phyloP scores from a whole-genome alignment of 2,329 filamentous ascomycete genomes.

The Claviceps citrina region DNA sequence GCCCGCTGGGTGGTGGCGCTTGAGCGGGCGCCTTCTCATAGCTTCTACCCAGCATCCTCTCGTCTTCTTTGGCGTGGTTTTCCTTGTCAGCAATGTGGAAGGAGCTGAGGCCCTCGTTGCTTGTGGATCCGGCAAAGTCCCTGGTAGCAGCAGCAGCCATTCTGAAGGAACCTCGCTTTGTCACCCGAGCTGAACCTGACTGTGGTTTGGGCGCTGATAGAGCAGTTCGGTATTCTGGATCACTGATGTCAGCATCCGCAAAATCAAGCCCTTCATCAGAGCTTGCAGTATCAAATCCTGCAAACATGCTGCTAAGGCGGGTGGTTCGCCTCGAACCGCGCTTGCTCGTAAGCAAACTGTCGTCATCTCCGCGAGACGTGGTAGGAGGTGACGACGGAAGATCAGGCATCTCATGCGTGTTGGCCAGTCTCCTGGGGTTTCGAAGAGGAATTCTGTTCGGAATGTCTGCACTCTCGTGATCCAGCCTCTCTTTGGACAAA shows the following conservation, averaged over 20 bases:
- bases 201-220: slow-evolving; percentile 46
- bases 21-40: slow-evolving; percentile 24
- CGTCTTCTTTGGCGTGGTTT: slow-evolving; percentile 8
- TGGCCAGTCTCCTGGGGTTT: slow-evolving; percentile 41
- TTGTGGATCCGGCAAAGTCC: slow-evolving; percentile 20
- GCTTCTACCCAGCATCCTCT: slow-evolving; percentile 19
- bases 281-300: slow-evolving; percentile 61
- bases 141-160: slow-evolving; percentile 17
- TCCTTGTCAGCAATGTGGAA: slow-evolving; percentile 24
- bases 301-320: slow-evolving; percentile 71
- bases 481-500: slow-evolving; percentile 11
- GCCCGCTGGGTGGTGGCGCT: slow-evolving; percentile 13
- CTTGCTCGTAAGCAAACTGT: slow-evolving; percentile 52
- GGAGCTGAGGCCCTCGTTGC: slow-evolving; percentile 30
- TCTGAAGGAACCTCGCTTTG: slow-evolving; percentile 27
- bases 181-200: slow-evolving; percentile 20
- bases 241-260: slow-evolving; percentile 44
- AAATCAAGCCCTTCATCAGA: slow-evolving; percentile 53
- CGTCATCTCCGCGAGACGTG: slow-evolving; percentile 21
- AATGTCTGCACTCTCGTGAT: slow-evolving; percentile 29
- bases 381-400: slow-evolving; percentile 33
- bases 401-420: slow-evolving; percentile 30
- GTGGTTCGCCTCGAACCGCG: slow-evolving; percentile 46
- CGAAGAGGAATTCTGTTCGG: slow-evolving; percentile 41
- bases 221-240: slow-evolving; percentile 51